Conservation (phyloP, 73 alveolate species). For the Paramecium sexaurelia region DNA sequence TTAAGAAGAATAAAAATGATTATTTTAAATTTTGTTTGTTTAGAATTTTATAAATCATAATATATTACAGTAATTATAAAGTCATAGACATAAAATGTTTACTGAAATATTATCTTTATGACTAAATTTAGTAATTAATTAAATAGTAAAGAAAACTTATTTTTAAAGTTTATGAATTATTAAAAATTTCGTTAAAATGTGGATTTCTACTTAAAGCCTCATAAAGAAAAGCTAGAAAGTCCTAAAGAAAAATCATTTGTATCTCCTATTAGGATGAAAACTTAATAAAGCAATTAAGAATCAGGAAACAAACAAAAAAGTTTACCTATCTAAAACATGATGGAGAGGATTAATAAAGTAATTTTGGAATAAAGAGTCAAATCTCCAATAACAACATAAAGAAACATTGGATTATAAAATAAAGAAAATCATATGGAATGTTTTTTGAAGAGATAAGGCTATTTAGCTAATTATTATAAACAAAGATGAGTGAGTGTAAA, state of each 20-base stretch:
- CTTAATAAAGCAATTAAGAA: background rate
- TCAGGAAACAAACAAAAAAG: background rate
- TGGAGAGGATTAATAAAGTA: background rate
- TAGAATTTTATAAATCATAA: too few species aligned
- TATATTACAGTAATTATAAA: too few species aligned
- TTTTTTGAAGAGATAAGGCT: background rate
- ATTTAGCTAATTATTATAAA: background rate
- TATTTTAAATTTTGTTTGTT: background rate
- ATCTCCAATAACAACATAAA: background rate
- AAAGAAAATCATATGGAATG: background rate
- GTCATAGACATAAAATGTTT: background rate
- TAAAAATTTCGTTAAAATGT: constrained; percentile 38
- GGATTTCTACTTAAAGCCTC: background rate
- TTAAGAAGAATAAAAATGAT: background rate
- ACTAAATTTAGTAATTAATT: too few species aligned
- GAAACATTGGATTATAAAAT: background rate
- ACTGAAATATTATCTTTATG: too few species aligned
- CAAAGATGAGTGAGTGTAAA: background rate
- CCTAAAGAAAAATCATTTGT: constrained; percentile 8
- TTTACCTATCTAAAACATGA: background rate
- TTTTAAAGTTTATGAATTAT: constrained; percentile 15
- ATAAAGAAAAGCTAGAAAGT: background rate
- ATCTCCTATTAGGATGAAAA: background rate
- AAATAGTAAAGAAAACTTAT: background rate
- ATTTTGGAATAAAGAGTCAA: constrained; percentile 3